Percentiles rank a stretch among this genome's conserved stretches.
Evolutionary conservation across 306 rosid genomes (phyloP).

Genomic region (Fragaria ananassa): DNA sequence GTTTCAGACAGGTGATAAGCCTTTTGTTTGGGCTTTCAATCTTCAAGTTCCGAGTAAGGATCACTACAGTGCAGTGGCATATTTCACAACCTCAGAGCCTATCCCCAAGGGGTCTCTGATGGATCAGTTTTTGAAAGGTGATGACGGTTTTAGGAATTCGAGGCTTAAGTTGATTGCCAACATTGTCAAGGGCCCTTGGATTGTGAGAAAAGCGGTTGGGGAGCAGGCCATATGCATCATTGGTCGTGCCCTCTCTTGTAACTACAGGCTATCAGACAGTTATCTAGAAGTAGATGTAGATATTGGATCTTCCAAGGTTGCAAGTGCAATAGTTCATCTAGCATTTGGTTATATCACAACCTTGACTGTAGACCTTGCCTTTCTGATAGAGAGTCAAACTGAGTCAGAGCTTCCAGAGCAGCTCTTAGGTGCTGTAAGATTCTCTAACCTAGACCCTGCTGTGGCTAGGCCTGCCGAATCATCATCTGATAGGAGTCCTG

Average conservation of each 20-base stretch:
- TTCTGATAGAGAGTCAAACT: conserved; percentile 73
- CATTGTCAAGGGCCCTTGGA: conserved; percentile 83
- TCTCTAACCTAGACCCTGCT: conserved; percentile 64
- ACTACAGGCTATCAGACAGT: conserved; percentile 44
- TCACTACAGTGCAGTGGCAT: conserved; percentile 64
- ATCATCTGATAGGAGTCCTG: conserved; percentile 21
- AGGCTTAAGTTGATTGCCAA: conserved; percentile 91
- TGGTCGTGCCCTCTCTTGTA: conserved; percentile 72
- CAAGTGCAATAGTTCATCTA: conserved; percentile 76
- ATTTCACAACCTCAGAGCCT: conserved; percentile 55
- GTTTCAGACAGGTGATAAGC: conserved; percentile 55
- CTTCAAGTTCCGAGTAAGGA: conserved; percentile 81
- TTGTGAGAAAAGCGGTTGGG: conserved; percentile 82
- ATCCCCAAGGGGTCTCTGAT: conserved; percentile 57
- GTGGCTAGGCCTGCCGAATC: conserved; percentile 59
- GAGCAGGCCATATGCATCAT: conserved; percentile 89
- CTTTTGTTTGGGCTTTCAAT: conserved; percentile 89
- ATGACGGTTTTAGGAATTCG: conserved; percentile 60
- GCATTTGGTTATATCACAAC: conserved; percentile 75
- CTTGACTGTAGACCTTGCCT: conserved; percentile 76
- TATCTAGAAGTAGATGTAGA: conserved; percentile 90
- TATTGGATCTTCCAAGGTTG: conserved; percentile 87
- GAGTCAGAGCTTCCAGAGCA: conserved; percentile 80
- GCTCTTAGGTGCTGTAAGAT: conserved; percentile 70
- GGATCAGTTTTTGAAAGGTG: conserved; percentile 71